phyloP scores from a whole-genome alignment of 2,329 filamentous ascomycete genomes.

The Alternaria brassicicola region DNA sequence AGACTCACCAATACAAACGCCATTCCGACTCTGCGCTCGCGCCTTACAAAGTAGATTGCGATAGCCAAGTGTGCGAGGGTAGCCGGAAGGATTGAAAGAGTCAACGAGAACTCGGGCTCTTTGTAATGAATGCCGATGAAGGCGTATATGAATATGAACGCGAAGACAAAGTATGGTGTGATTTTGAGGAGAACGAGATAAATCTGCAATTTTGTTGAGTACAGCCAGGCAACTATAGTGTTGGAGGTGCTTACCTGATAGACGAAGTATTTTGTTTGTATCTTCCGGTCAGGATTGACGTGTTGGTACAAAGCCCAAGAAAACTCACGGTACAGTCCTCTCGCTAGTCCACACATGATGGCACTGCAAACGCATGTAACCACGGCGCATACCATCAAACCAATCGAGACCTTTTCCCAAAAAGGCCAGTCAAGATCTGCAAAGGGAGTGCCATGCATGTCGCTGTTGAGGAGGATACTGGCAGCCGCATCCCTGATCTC shows the following conservation, averaged over 20 bases:
- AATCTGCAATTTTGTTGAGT: constrained; percentile 7
- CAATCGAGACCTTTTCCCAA: constrained; percentile 6
- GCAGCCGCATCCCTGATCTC: constrained; percentile 10
- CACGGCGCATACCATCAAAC: constrained; percentile 5
- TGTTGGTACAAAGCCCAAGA: constrained; percentile 28
- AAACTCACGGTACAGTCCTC: constrained; percentile 20
- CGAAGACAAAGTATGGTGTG: constrained; percentile 26
- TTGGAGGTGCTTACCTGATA: constrained; percentile 18
- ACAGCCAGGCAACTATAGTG: background rate
- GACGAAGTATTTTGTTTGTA: constrained; percentile 16
- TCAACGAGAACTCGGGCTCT: constrained; percentile 31
- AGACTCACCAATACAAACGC: constrained; percentile 21
- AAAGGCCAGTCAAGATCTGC: constrained; percentile 20
- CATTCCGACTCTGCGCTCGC: constrained; percentile 20
- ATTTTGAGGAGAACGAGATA: constrained; percentile 28
- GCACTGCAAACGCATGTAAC: constrained; percentile 7
- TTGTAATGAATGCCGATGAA: constrained; percentile 29
- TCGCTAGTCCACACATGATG: constrained; percentile 4
- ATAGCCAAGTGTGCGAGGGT: constrained; percentile 20
- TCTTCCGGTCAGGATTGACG: constrained; percentile 18
- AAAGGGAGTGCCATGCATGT: constrained; percentile 14
- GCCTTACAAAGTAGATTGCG: constrained; percentile 16
- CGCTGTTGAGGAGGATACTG: background rate
- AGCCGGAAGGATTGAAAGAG: constrained; percentile 31
- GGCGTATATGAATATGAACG: constrained; percentile 30